Evolutionary conservation across 2,329 filamentous ascomycete genomes (phyloP).

Genomic region (Acrocalymma vagum): DNA sequence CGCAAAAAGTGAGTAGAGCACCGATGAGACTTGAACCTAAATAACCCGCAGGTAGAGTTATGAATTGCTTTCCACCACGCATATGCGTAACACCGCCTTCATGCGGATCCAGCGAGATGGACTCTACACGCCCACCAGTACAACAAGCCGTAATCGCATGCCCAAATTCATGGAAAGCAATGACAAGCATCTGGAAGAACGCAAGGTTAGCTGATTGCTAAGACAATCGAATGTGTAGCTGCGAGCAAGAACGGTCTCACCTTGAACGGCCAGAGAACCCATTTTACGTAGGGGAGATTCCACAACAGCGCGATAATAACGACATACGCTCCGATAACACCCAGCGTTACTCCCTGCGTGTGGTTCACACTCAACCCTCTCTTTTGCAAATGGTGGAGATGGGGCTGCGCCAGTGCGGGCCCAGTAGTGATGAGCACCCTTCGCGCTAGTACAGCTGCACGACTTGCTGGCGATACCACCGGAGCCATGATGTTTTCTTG

Average conservation of each 20-base stretch:
- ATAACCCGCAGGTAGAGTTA: slow-evolving; percentile 81
- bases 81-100: slow-evolving; percentile 84
- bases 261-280: slow-evolving; percentile 83
- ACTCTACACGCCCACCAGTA: slow-evolving; percentile 77
- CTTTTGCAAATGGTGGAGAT: slow-evolving; percentile 50
- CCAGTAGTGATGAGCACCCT: slow-evolving; percentile 35
- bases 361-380: slow-evolving; percentile 69
- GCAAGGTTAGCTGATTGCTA: slow-evolving; percentile 8
- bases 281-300: slow-evolving; percentile 80
- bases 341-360: slow-evolving; percentile 75
- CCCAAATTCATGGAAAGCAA: slow-evolving; percentile 82
- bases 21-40: slow-evolving; percentile 80
- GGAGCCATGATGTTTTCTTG: slow-evolving; percentile 29
- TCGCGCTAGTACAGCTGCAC: slow-evolving; percentile 31
- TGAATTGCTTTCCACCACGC: slow-evolving; percentile 72
- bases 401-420: slow-evolving; percentile 32
- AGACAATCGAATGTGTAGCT: background rate
- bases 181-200: slow-evolving; percentile 73
- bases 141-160: slow-evolving; percentile 77
- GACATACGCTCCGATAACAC: slow-evolving; percentile 75
- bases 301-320: slow-evolving; percentile 79
- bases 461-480: slow-evolving; percentile 20
- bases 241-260: slow-evolving; percentile 49
- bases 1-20: slow-evolving; percentile 79
- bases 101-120: slow-evolving; percentile 76